These are phyloP conservation scores for Sporisorium graminicola DNA, from an alignment of 1,284 basidiomycete genomes.

Conservation along the genomic window DNA sequence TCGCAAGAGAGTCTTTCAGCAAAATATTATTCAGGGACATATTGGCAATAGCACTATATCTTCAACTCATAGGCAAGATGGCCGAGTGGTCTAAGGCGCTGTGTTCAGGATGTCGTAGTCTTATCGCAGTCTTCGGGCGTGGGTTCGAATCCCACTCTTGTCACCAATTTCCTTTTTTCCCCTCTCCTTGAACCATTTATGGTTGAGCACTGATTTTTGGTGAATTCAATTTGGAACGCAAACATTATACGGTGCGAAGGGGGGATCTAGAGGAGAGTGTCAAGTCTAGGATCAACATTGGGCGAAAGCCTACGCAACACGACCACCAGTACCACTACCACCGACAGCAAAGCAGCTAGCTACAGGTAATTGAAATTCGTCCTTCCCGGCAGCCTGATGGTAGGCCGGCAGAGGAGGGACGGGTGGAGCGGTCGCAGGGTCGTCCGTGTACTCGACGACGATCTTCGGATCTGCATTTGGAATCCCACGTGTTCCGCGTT, in stretches of 20 bases:
- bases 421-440: constrained; percentile 20
- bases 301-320: constrained; percentile 16
- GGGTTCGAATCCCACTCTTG: constrained; percentile 69
- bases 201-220: neutral
- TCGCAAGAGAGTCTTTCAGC: too few species aligned
- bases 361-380: constrained; percentile 17
- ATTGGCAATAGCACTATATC: neutral
- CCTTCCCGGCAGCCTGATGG: constrained; percentile 26
- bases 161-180: constrained; percentile 50
- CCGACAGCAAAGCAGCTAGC: constrained; percentile 21
- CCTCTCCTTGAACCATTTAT: neutral
- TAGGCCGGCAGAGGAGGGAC: constrained; percentile 43
- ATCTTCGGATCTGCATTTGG: constrained; percentile 16
- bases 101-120: constrained; percentile 36
- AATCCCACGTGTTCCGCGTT: constrained; percentile 13
- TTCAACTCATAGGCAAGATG: constrained; percentile 54
- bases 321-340: constrained; percentile 4
- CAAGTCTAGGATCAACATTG: neutral
- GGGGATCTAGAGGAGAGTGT: neutral
- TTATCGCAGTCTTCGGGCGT: constrained; percentile 63
- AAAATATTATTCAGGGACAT: too few species aligned
- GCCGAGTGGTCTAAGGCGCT: constrained; percentile 69
- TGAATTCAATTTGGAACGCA: too few species aligned
- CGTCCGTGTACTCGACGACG: constrained; percentile 30
- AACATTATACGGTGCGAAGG: too few species aligned